These are phyloP conservation scores for Mortierella sp. DNA, from an alignment of 371 early-diverging fungal species.

Conservation along the genomic window DNA sequence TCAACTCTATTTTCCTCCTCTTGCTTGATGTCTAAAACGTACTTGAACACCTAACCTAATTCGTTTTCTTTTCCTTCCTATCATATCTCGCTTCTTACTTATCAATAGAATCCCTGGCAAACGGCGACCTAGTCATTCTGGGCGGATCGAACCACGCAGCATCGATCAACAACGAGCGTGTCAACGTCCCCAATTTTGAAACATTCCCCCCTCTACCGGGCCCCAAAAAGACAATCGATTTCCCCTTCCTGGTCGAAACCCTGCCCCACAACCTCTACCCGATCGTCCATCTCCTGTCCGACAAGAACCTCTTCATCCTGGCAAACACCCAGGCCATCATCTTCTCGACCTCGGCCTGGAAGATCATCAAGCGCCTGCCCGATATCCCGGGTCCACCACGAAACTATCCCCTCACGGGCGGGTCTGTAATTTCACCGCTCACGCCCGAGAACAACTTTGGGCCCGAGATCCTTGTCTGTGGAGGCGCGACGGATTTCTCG, in stretches of 20 bases:
- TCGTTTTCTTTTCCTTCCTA: neutral
- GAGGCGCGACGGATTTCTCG: conserved; percentile 58
- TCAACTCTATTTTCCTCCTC: neutral
- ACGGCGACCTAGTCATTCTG: conserved; percentile 66
- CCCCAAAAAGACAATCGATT: conserved; percentile 46
- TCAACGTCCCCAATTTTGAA: conserved; percentile 67
- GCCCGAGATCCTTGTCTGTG: conserved; percentile 63
- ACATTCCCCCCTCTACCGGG: conserved; percentile 51
- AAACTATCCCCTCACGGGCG: conserved; percentile 73
- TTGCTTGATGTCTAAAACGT: neutral
- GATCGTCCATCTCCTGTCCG: conserved; percentile 53
- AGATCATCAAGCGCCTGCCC: conserved; percentile 64
- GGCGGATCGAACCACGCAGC: conserved; percentile 70
- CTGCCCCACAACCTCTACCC: conserved; percentile 74
- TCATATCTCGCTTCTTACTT: neutral
- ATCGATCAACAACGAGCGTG: conserved; percentile 63
- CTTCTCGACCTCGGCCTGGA: conserved; percentile 63
- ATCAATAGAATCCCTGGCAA: conserved; percentile 62
- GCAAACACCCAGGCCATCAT: conserved; percentile 69
- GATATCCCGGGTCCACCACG: conserved; percentile 69
- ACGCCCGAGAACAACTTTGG: conserved; percentile 59
- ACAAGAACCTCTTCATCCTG: conserved; percentile 67
- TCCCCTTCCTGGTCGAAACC: conserved; percentile 69
- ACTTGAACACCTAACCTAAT: neutral
- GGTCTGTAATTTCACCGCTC: conserved; percentile 65